A percentile compares a stretch with the other conserved stretches of the same genome.
Evolutionary conservation across 345 rosid genomes (phyloP).

Genomic region (Brassica cretica): DNA sequence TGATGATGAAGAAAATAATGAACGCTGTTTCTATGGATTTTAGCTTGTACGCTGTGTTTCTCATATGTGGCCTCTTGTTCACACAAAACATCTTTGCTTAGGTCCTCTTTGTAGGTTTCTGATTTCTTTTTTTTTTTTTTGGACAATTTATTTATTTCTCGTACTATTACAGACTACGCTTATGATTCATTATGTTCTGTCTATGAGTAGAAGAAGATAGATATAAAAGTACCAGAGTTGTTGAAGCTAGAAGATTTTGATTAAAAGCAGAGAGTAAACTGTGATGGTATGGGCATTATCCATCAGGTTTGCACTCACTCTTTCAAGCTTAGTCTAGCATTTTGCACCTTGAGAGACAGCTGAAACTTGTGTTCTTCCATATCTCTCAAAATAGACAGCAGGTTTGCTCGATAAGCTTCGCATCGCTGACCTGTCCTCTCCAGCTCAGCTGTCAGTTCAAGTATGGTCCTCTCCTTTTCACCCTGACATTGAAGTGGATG

Average conservation of each 20-base stretch:
- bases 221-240: background rate
- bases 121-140: background rate
- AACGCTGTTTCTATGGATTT: conserved; percentile 73
- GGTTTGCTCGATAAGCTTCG: conserved; percentile 65
- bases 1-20: conserved; percentile 58
- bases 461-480: conserved; percentile 68
- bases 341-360: conserved; percentile 80
- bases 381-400: conserved; percentile 71
- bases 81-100: conserved; percentile 29
- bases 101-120: background rate
- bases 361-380: conserved; percentile 88
- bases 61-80: conserved; percentile 59
- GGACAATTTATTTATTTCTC: background rate
- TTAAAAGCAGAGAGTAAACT: background rate
- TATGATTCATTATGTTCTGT: background rate
- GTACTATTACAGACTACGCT: background rate
- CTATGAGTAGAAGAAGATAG: background rate
- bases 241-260: background rate
- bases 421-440: conserved; percentile 65
- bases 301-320: conserved; percentile 51
- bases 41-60: conserved; percentile 57
- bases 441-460: conserved; percentile 59
- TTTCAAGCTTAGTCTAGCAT: conserved; percentile 76
- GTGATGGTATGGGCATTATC: conserved; percentile 42
- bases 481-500: conserved; percentile 53